A percentile compares a stretch with the other conserved stretches of the same genome.
Evolutionary conservation across 2,329 filamentous ascomycete species (phyloP).

Genomic region (Ploettnerulaceae sp.): DNA sequence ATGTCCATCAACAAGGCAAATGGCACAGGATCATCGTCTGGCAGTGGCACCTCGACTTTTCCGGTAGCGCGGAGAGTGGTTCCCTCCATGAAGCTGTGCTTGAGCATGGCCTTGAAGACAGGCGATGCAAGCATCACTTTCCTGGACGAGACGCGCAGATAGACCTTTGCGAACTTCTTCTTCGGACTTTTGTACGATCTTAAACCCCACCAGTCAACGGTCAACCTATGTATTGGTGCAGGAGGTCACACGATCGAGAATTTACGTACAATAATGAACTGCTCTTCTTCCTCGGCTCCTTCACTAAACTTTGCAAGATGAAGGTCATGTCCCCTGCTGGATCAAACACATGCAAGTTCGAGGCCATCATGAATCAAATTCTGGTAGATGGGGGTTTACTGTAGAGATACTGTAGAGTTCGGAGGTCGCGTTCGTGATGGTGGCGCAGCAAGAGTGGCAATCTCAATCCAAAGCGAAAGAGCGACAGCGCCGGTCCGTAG

Average conservation of each 20-base stretch:
- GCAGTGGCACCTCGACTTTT: conserved; percentile 10
- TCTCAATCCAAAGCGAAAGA: not conserved
- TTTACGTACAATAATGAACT: conserved; percentile 13
- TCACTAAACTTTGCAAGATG: conserved; percentile 9
- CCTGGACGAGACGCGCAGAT: conserved; percentile 9
- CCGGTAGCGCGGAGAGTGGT: conserved; percentile 10
- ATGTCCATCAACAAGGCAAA: conserved; percentile 13
- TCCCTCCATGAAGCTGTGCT: conserved; percentile 12
- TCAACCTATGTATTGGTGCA: not conserved
- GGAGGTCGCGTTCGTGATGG: not conserved
- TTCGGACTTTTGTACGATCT: conserved; percentile 8
- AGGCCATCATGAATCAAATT: conserved; percentile 4
- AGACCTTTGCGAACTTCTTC: conserved; percentile 8
- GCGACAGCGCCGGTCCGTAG: not conserved
- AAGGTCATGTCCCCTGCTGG: conserved; percentile 12
- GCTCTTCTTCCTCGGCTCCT: conserved; percentile 8
- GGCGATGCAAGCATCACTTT: conserved; percentile 11
- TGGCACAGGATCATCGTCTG: conserved; percentile 13
- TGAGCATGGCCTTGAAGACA: conserved; percentile 15
- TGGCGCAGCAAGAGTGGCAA: conserved; percentile 5
- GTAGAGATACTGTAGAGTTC: too few relatives aligned
- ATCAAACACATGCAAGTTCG: conserved; percentile 11
- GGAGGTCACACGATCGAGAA: not conserved
- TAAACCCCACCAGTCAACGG: not conserved
- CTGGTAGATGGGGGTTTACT: not conserved